Percentiles rank a stretch among this genome's conserved stretches.
Conservation (phyloP, 441 rosid species). For the Adansonia grandidieri region DNA sequence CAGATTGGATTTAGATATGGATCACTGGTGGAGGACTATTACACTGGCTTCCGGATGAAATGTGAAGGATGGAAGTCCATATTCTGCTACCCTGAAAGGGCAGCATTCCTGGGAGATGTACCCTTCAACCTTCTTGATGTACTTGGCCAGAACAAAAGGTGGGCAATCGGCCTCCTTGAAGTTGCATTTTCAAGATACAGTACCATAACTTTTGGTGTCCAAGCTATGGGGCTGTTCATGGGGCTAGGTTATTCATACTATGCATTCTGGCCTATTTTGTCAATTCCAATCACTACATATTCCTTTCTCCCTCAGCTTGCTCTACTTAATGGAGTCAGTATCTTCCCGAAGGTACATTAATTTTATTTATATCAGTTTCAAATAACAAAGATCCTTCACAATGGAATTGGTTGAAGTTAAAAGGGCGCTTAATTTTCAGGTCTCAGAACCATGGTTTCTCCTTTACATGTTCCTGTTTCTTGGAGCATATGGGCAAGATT, state of each 20-base stretch:
- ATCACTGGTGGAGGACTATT: constrained; percentile 70
- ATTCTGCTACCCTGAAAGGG: constrained; percentile 57
- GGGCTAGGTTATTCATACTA: constrained; percentile 45
- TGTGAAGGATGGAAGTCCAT: constrained; percentile 76
- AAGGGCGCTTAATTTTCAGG: constrained; percentile 31
- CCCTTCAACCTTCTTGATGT: constrained; percentile 50
- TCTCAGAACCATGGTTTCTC: constrained; percentile 57
- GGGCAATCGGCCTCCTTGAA: constrained; percentile 64
- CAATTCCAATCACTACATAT: constrained; percentile 52
- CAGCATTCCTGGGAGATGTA: constrained; percentile 63
- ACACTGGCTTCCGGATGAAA: constrained; percentile 56
- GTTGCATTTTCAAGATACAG: constrained; percentile 48
- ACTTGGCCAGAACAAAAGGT: constrained; percentile 59
- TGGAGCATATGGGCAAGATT: constrained; percentile 61
- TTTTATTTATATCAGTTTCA: not conserved
- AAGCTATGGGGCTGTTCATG: constrained; percentile 44
- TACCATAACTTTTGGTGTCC: constrained; percentile 48
- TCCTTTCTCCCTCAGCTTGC: constrained; percentile 67
- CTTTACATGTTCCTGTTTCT: constrained; percentile 60
- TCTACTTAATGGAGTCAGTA: constrained; percentile 45
- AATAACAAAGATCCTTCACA: not conserved
- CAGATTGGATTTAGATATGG: constrained; percentile 81
- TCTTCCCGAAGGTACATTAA: constrained; percentile 59
- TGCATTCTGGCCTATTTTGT: constrained; percentile 51
- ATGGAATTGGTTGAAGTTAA: not conserved